A percentile compares a stretch with the other conserved stretches of the same genome.
Evolutionary conservation across 768 basidiomycete genomes (phyloP).

Genomic region (Lentinula sp.): DNA sequence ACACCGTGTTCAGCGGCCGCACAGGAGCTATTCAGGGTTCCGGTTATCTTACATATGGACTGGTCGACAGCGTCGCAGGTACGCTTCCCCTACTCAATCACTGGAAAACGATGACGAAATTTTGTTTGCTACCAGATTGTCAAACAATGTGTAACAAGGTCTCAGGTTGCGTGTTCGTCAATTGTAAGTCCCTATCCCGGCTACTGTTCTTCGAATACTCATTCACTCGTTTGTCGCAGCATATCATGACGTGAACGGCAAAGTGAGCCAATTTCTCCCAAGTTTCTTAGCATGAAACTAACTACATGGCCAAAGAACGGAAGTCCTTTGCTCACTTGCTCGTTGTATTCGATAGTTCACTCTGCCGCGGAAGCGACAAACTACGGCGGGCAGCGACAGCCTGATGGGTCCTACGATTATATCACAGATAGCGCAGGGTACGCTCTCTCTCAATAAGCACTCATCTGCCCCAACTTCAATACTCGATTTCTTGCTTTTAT

Average conservation of each 20-base stretch:
- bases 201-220: too few relatives aligned
- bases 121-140: slow-evolving; percentile 16
- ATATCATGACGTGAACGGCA: slow-evolving; percentile 30
- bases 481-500: too few relatives aligned
- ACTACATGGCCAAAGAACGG: slow-evolving; percentile 15
- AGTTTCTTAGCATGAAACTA: background rate
- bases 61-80: slow-evolving; percentile 27
- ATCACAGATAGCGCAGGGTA: slow-evolving; percentile 36
- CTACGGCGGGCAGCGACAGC: slow-evolving; percentile 35
- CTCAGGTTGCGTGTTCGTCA: slow-evolving; percentile 24
- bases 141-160: slow-evolving; percentile 25
- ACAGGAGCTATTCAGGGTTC: slow-evolving; percentile 24
- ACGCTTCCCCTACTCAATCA: background rate
- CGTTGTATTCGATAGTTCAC: slow-evolving; percentile 30
- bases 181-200: slow-evolving; percentile 17
- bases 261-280: slow-evolving; percentile 13
- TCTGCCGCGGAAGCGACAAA: slow-evolving; percentile 28
- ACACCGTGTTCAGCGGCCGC: slow-evolving; percentile 21
- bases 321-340: slow-evolving; percentile 28
- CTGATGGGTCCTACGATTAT: slow-evolving; percentile 32
- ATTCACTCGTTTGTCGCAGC: slow-evolving; percentile 9
- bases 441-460: slow-evolving; percentile 11
- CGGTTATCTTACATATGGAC: slow-evolving; percentile 27
- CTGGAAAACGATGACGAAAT: too few relatives aligned
- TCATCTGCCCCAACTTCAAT: too few relatives aligned